These are phyloP conservation scores for Stenocarpella maydis DNA, from an alignment of 2,329 filamentous ascomycete species.

Conservation along the genomic window DNA sequence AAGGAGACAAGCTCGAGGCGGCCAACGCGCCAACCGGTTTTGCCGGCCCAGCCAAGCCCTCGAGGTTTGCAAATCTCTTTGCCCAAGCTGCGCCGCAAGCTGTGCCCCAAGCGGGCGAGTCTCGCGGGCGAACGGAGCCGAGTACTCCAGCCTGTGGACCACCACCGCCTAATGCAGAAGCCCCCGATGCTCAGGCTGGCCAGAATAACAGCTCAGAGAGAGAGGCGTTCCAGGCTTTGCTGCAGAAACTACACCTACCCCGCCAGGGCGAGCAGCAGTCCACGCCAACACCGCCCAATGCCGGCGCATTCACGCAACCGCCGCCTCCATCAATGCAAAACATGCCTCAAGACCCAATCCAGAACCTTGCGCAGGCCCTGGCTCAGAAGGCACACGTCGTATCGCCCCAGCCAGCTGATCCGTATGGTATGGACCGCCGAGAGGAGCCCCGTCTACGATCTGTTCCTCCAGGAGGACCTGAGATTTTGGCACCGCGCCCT, in stretches of 20 bases:
- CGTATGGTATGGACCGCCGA: conserved; percentile 54
- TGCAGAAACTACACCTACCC: conserved; percentile 78
- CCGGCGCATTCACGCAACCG: conserved; percentile 54
- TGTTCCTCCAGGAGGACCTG: conserved; percentile 54
- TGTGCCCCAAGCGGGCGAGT: conserved; percentile 42
- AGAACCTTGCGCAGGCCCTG: conserved; percentile 31
- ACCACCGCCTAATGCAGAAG: conserved; percentile 32
- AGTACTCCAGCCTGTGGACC: conserved; percentile 52
- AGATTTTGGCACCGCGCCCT: conserved; percentile 61
- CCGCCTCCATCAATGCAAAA: conserved; percentile 39
- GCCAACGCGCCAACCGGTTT: conserved; percentile 44
- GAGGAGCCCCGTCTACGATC: conserved; percentile 53
- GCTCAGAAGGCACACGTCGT: conserved; percentile 49
- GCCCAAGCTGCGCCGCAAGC: conserved; percentile 58
- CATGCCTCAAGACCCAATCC: conserved; percentile 32
- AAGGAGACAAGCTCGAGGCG: conserved; percentile 52
- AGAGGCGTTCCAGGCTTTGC: conserved; percentile 83
- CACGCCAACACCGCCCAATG: conserved; percentile 52
- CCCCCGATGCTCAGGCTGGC: conserved; percentile 21
- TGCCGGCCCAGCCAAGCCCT: conserved; percentile 64
- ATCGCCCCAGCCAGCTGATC: conserved; percentile 59
- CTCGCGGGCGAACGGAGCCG: conserved; percentile 58
- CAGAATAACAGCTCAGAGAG: conserved; percentile 71
- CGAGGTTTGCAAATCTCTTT: conserved; percentile 87
- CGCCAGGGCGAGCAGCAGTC: conserved; percentile 28